These are phyloP conservation scores for Myxozyma nipponensis DNA, from an alignment of 805 yeast genomes.

Conservation along the genomic window DNA sequence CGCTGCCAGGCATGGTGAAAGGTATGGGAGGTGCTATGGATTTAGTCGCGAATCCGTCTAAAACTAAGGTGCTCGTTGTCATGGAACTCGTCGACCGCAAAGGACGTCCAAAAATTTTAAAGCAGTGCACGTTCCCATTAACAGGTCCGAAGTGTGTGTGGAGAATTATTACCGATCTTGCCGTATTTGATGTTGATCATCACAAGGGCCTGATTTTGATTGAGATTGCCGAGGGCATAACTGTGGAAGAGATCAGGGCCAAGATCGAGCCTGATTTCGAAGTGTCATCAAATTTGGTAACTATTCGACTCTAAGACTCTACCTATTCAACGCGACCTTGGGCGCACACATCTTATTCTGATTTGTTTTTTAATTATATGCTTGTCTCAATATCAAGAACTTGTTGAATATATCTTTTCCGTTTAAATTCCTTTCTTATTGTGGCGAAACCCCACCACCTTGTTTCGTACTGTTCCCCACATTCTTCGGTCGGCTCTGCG, in stretches of 20 bases:
- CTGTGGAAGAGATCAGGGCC: slow-evolving; percentile 40
- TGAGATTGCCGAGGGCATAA: slow-evolving; percentile 43
- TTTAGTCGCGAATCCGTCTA: slow-evolving; percentile 46
- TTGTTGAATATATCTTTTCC: too few relatives aligned
- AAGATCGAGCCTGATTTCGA: slow-evolving; percentile 44
- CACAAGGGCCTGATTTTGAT: slow-evolving; percentile 41
- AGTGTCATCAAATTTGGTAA: slow-evolving; percentile 27
- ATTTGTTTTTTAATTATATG: too few relatives aligned
- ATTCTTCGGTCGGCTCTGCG: too few relatives aligned
- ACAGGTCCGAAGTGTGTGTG: slow-evolving; percentile 48
- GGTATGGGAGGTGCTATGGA: slow-evolving; percentile 59
- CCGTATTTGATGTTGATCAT: slow-evolving; percentile 47
- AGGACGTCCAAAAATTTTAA: slow-evolving; percentile 47
- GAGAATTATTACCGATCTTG: slow-evolving; percentile 47
- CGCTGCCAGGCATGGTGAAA: slow-evolving; percentile 48
- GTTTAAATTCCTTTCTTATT: too few relatives aligned
- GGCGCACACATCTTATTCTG: too few relatives aligned
- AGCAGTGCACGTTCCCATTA: slow-evolving; percentile 45
- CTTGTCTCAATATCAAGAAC: too few relatives aligned
- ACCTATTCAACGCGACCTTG: too few relatives aligned
- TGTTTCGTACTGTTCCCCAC: too few relatives aligned
- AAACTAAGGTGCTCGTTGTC: slow-evolving; percentile 46
- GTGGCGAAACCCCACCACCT: too few relatives aligned
- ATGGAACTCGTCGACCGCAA: slow-evolving; percentile 49
- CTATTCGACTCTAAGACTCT: slow-evolving; percentile 5